Conservation (phyloP, 768 basidiomycete genomes). For the Russula griseocarnosa region DNA sequence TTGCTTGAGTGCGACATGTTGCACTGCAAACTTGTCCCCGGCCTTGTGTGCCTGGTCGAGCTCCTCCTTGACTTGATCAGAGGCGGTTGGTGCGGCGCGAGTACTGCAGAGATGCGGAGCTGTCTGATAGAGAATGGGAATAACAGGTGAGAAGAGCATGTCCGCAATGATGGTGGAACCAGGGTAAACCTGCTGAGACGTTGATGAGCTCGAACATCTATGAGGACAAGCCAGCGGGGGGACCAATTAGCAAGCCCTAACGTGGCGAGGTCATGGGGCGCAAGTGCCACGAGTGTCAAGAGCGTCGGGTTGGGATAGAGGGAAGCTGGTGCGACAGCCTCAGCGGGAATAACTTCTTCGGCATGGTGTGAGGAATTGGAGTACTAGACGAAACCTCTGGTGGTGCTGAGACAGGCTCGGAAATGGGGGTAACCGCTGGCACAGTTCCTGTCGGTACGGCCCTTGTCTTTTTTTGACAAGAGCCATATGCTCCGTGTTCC, state of each 20-base stretch:
- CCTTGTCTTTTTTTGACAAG: slow-evolving; percentile 18
- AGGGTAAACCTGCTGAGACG: slow-evolving; percentile 65
- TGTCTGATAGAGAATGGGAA: slow-evolving; percentile 58
- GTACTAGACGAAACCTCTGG: neutral
- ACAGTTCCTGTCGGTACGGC: neutral
- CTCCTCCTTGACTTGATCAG: slow-evolving; percentile 52
- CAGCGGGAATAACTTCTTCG: neutral
- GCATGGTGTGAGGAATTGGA: neutral
- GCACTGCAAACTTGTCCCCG: slow-evolving; percentile 41
- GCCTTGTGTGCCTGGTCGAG: slow-evolving; percentile 37
- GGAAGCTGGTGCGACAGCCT: slow-evolving; percentile 2
- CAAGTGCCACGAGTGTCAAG: slow-evolving; percentile 16
- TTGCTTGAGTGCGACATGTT: slow-evolving; percentile 45
- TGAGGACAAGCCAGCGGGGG: slow-evolving; percentile 61
- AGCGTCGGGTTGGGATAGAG: neutral
- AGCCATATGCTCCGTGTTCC: slow-evolving; percentile 17
- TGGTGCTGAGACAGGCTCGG: neutral
- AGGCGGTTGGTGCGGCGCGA: slow-evolving; percentile 57
- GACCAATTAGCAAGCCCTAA: slow-evolving; percentile 61
- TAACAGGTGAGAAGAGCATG: slow-evolving; percentile 56
- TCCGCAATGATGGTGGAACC: slow-evolving; percentile 78
- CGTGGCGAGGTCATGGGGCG: slow-evolving; percentile 62
- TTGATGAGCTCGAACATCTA: slow-evolving; percentile 66
- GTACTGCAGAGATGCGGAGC: slow-evolving; percentile 53
- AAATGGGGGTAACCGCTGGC: neutral